Base-by-base conservation (phyloP, 805 yeast species). In the Hanseniaspora clermontiae region DNA sequence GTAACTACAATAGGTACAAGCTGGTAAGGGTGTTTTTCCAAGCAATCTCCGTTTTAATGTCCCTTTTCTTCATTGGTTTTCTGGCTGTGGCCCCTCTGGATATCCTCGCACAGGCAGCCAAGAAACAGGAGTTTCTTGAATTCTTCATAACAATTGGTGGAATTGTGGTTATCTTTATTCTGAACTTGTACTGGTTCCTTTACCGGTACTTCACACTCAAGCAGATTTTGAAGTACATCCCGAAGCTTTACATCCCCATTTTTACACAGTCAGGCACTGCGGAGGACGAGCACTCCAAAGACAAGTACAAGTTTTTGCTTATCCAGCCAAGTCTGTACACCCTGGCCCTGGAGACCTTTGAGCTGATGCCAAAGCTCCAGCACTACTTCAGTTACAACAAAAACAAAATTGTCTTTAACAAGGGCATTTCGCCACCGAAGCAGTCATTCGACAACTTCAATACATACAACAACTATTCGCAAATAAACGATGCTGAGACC, bases 101-200 rank as follows among this genome's bases (percentile, higher is more conserved):
- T 68, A 80, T 88, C 34, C 80, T 89, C 59, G 74, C 75, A 0
- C 82, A 78, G 63, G 78, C 82, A 6, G 72, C 80, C 2, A 72
- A 72, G 8, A 70, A 32, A 2, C 79, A 4, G 79, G 85, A 62
- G 93, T 87, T 1, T 72, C 87, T 66, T 9, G 87, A 89, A 65
- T 79, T 91, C 3, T 83, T 90, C 60, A 87, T 90, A 58, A 87
- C 89, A 20, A 80, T 86, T 8, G 78, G 81, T 47, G 87, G 84
- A 7, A 75, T 86, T 62, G 87, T 81, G 2, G 69, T 80, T 1
- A 80, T 86, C 60, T 71, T 81, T 1, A 58, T 83, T 0, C 61
- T 77, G 7, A 69, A 81, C 3, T 60, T 81, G 0, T 59, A 79
- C 1, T 66, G 85, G 19, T 79, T 81, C 60, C 69, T 84, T 20